Base-by-base conservation (phyloP, 1,284 basidiomycete genomes). In the Clitocybe nebularis region DNA sequence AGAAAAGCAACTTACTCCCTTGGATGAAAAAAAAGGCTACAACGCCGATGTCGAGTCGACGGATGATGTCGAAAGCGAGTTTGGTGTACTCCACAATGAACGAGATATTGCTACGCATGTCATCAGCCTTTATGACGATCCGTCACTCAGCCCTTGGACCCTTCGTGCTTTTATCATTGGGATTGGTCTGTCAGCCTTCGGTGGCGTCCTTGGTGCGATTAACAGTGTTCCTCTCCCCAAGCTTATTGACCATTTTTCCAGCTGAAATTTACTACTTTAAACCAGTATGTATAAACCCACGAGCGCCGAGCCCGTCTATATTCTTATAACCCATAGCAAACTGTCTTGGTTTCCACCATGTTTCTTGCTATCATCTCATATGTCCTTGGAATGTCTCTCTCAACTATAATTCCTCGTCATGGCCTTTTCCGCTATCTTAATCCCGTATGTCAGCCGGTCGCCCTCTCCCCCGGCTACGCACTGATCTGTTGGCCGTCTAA, bases 211-310 rank as follows among this genome's bases (percentile, higher is more conserved):
- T 33, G 69, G 64, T 60, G 51, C 20, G 45, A 52, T 34, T 33
- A 32, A 45, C 19, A 13, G 55, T 60, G 29, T 45, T 45, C 54
- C 57, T 13, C 25, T 34, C 19, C 24, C 44, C 45, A 29, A 29
- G 37, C 44, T 30, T 48, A 34, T 33, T n/a, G 14, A 25, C 20
- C n/a, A n/a, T 41, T 5, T 22, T 32, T 42, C 10, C 32, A 67
- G 66, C 75, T 2, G 69, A 80, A 37, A 80, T 81, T 22, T 80
- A 79, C 52, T 82, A 79, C 43, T 82, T 82, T 60, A 80, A 80
- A 66, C 77, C 77, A n/a, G 64, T 61, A 46, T 32, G 54, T n/a
- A n/a, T n/a, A n/a, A n/a, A n/a, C n/a, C n/a, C n/a, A n/a, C 43
- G 10, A 16, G 11, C 11, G 16, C 11, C 11, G 24, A n/a, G 5